Conservation (phyloP, 2,329 filamentous ascomycete species). For the Diplodia mutila region DNA sequence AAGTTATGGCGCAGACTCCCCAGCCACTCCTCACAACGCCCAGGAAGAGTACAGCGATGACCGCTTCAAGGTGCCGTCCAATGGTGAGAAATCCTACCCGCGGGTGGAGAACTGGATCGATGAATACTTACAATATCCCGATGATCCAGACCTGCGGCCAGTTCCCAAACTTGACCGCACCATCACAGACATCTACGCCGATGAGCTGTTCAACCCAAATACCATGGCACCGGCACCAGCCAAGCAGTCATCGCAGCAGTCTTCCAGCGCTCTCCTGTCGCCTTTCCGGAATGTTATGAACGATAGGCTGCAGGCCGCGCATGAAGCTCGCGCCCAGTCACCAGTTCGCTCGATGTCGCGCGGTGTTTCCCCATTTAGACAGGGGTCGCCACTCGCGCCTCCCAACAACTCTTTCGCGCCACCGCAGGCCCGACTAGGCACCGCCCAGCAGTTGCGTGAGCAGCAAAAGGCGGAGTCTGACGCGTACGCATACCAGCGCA, state of each 20-base stretch:
- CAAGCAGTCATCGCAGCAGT: conserved; percentile 49
- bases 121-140: conserved; percentile 69
- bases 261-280: conserved; percentile 53
- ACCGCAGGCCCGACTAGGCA: conserved; percentile 40
- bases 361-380: conserved; percentile 80
- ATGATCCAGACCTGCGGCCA: conserved; percentile 56
- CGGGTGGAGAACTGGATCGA: conserved; percentile 56
- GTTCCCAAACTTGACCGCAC: conserved; percentile 81
- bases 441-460: conserved; percentile 64
- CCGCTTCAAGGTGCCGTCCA: conserved; percentile 53
- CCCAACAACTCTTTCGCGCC: conserved; percentile 48
- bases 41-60: conserved; percentile 53
- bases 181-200: conserved; percentile 81
- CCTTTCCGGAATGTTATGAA: conserved; percentile 67
- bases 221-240: conserved; percentile 59
- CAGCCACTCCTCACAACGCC: conserved; percentile 62
- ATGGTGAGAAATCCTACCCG: conserved; percentile 55
- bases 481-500: conserved; percentile 50
- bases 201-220: conserved; percentile 81
- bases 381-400: conserved; percentile 59
- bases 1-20: conserved; percentile 63
- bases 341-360: conserved; percentile 58
- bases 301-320: conserved; percentile 77
- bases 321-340: conserved; percentile 66
- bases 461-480: conserved; percentile 65